Conservation (phyloP, 306 rosid genomes). For the Gastrolobium villosum region DNA sequence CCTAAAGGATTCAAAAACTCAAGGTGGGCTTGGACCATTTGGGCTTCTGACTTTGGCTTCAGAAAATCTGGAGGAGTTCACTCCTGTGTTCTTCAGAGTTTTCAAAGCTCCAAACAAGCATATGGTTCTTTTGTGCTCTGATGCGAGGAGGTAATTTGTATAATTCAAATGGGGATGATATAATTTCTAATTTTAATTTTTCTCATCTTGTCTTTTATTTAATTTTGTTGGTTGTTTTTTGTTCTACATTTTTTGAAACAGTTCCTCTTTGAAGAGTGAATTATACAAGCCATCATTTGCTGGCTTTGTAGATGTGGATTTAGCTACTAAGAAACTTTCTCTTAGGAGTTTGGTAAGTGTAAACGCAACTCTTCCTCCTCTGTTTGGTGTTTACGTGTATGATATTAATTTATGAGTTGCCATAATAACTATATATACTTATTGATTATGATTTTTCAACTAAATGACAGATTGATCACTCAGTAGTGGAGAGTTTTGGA, state of each 20-base stretch:
- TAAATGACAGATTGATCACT: slow-evolving; percentile 81
- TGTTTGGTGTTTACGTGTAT: not conserved
- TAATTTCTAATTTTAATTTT: not conserved
- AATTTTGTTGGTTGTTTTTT: not conserved
- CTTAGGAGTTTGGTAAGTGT: slow-evolving; percentile 83
- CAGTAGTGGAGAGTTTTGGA: slow-evolving; percentile 87
- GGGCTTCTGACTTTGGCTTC: slow-evolving; percentile 90
- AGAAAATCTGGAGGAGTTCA: slow-evolving; percentile 66
- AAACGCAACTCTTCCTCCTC: not conserved
- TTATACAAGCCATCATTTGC: slow-evolving; percentile 82
- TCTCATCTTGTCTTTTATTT: not conserved
- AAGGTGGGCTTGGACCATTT: slow-evolving; percentile 93
- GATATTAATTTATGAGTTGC: not conserved
- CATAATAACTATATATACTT: not conserved
- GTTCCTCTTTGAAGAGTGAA: slow-evolving; percentile 63
- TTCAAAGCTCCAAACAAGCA: slow-evolving; percentile 69
- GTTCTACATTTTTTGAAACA: slow-evolving; percentile 4
- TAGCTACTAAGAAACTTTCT: slow-evolving; percentile 65
- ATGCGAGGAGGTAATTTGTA: slow-evolving; percentile 70
- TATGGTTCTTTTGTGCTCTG: slow-evolving; percentile 84
- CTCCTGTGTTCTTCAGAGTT: slow-evolving; percentile 89
- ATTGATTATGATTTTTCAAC: not conserved
- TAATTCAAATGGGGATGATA: not conserved
- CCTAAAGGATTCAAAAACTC: slow-evolving; percentile 58
- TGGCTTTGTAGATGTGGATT: slow-evolving; percentile 76